Percentiles rank a stretch among this genome's conserved stretches.
Evolutionary conservation across 1,139 yeast species (phyloP).

Genomic region (Lizanozyma gosingica): DNA sequence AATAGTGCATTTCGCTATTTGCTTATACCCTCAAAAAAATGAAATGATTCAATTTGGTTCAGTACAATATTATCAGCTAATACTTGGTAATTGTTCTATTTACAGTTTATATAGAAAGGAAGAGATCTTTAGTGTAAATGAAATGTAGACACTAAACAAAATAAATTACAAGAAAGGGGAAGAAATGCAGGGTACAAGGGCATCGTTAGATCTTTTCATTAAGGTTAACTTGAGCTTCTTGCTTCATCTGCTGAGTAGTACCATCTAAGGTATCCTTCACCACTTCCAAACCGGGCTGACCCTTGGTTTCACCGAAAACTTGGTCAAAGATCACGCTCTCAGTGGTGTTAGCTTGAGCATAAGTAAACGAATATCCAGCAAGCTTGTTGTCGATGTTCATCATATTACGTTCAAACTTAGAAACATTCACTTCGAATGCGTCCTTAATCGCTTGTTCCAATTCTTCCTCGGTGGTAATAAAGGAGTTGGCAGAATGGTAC

Average conservation of each 20-base stretch:
- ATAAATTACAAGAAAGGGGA: too few species aligned
- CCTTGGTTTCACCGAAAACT: conserved; percentile 28
- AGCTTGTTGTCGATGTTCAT: conserved; percentile 29
- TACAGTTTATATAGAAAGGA: too few species aligned
- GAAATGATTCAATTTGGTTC: too few species aligned
- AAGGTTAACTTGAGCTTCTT: background rate
- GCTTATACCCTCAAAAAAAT: too few species aligned
- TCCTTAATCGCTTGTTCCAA: conserved; percentile 47
- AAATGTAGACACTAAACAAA: too few species aligned
- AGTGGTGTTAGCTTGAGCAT: conserved; percentile 18
- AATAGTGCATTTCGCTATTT: too few species aligned
- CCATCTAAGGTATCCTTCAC: conserved; percentile 34
- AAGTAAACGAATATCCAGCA: conserved; percentile 22
- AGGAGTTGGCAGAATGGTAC: conserved; percentile 61
- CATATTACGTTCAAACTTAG: conserved; percentile 27
- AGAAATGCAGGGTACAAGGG: too few species aligned
- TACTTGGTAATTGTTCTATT: too few species aligned
- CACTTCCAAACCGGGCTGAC: conserved; percentile 40
- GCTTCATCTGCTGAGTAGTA: background rate
- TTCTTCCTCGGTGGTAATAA: conserved; percentile 58
- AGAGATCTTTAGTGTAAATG: too few species aligned
- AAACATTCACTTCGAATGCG: conserved; percentile 43
- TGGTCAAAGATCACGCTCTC: conserved; percentile 30
- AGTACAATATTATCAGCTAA: too few species aligned
- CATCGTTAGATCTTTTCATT: background rate